Percentiles rank a stretch among this genome's conserved stretches.
Conservation (phyloP, 1,284 basidiomycete species). For the Tilletia caries region DNA sequence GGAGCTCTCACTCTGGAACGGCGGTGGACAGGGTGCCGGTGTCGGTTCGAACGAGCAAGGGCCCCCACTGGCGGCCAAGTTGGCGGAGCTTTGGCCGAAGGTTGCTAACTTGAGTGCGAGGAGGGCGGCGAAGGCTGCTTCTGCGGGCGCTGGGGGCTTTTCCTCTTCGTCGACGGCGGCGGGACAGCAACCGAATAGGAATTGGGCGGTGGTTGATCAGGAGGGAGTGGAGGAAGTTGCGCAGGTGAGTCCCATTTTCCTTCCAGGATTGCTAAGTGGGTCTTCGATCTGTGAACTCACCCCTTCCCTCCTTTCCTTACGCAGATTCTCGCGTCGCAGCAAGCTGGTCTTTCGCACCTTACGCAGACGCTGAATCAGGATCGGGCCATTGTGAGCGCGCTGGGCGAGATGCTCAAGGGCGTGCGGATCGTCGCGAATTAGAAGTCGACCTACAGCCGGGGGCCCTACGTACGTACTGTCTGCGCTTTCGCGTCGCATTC, state of each 20-base stretch:
- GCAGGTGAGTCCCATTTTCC: conserved; percentile 19
- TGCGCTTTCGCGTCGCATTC: background rate
- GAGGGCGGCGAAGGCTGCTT: background rate
- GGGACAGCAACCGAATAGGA: conserved; percentile 18
- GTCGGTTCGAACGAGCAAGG: conserved; percentile 1
- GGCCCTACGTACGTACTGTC: background rate
- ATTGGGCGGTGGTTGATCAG: conserved; percentile 52
- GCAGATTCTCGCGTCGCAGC: conserved; percentile 42
- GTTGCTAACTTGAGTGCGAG: conserved; percentile 4
- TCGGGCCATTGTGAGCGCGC: conserved; percentile 5
- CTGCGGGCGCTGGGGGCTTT: background rate
- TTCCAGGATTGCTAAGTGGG: background rate
- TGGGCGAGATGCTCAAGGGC: conserved; percentile 6
- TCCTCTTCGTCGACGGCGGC: no score
- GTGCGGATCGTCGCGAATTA: background rate
- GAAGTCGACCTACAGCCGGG: background rate
- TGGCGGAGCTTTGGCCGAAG: conserved; percentile 9
- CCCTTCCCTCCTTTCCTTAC: background rate
- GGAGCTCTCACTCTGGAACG: background rate
- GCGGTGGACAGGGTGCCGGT: background rate
- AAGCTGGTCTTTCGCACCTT: conserved; percentile 48
- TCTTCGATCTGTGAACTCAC: background rate
- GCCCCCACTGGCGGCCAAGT: background rate
- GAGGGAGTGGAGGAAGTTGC: conserved; percentile 39
- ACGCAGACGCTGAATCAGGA: conserved; percentile 30